Percentiles rank a stretch among this genome's conserved stretches.
Conservation (phyloP, 768 basidiomycete species). For the Macrolepiota albuminosa region DNA sequence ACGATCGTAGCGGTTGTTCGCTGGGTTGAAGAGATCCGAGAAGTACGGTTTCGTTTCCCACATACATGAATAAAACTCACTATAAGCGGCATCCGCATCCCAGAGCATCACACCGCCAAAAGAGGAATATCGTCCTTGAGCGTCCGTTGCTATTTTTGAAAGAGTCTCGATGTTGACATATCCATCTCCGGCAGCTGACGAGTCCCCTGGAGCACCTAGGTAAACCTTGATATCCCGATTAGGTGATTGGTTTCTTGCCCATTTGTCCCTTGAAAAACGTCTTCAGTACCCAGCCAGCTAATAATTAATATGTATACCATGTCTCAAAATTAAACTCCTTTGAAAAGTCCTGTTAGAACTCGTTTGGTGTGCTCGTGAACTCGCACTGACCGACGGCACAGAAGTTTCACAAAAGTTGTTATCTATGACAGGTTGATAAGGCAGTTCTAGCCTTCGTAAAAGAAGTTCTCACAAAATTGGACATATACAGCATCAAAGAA, state of each 20-base stretch:
- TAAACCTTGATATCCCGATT: constrained; percentile 57
- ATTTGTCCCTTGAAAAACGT: constrained; percentile 40
- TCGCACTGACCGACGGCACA: constrained; percentile 26
- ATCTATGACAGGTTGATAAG: constrained; percentile 21
- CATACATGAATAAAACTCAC: constrained; percentile 29
- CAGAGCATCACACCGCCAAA: constrained; percentile 57
- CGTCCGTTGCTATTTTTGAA: constrained; percentile 34
- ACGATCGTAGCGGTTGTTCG: constrained; percentile 44
- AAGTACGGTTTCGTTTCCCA: not conserved
- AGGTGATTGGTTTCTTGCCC: constrained; percentile 55
- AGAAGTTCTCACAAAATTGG: constrained; percentile 48
- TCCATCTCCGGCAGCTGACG: constrained; percentile 46
- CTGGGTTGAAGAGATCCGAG: constrained; percentile 16
- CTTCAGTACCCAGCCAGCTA: not conserved
- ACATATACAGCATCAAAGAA: constrained; percentile 70
- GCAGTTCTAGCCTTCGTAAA: not conserved
- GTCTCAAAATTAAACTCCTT: constrained; percentile 50
- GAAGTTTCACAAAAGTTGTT: constrained; percentile 57
- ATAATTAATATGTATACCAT: constrained; percentile 24
- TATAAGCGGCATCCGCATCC: constrained; percentile 37
- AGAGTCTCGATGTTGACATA: constrained; percentile 45
- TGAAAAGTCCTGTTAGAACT: constrained; percentile 1
- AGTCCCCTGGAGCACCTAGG: constrained; percentile 52
- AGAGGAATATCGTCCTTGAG: constrained; percentile 48
- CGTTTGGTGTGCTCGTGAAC: not conserved